A percentile compares a stretch with the other conserved stretches of the same genome.
Conservation (phyloP, 1,284 basidiomycete species). For the Irpex rosettiformis region DNA sequence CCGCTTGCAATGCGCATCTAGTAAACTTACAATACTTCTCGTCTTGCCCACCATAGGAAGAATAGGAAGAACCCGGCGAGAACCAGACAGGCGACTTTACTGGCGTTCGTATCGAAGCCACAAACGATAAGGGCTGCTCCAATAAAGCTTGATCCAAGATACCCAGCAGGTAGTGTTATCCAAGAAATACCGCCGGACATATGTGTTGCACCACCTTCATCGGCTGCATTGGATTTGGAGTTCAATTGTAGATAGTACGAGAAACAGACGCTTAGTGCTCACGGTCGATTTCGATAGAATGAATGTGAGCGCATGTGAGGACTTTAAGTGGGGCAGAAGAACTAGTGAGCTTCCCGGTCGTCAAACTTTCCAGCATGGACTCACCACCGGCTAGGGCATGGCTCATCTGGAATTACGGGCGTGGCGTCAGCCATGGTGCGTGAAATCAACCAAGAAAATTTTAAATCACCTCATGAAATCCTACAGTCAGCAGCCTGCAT, state of each 20-base stretch:
- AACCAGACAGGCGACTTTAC: slow-evolving; percentile 84
- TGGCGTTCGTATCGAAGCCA: slow-evolving; percentile 92
- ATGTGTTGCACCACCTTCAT: slow-evolving; percentile 89
- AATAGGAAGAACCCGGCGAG: slow-evolving; percentile 88
- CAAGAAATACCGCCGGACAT: slow-evolving; percentile 92
- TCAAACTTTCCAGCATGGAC: slow-evolving; percentile 6
- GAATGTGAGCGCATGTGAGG: slow-evolving; percentile 88
- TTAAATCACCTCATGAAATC: slow-evolving; percentile 78
- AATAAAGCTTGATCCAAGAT: slow-evolving; percentile 89
- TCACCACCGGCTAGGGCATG: slow-evolving; percentile 51
- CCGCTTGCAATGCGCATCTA: background rate
- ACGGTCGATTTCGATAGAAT: slow-evolving; percentile 86
- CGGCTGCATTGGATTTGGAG: slow-evolving; percentile 43
- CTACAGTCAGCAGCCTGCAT: slow-evolving; percentile 72
- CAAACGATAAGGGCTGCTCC: slow-evolving; percentile 89
- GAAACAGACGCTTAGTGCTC: slow-evolving; percentile 29
- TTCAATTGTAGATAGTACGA: slow-evolving; percentile 21
- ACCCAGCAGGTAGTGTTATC: slow-evolving; percentile 87
- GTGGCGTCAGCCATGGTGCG: slow-evolving; percentile 9
- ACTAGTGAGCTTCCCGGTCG: background rate
- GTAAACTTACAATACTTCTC: slow-evolving; percentile 67
- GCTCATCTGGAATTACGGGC: slow-evolving; percentile 63
- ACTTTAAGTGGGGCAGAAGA: slow-evolving; percentile 30
- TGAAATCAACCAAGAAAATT: slow-evolving; percentile 1
- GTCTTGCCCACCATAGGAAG: slow-evolving; percentile 88